Percentiles rank a stretch among this genome's conserved stretches.
phyloP scores from a whole-genome alignment of 164 flowering plant genomes.

The Euptelea pleiosperma region DNA sequence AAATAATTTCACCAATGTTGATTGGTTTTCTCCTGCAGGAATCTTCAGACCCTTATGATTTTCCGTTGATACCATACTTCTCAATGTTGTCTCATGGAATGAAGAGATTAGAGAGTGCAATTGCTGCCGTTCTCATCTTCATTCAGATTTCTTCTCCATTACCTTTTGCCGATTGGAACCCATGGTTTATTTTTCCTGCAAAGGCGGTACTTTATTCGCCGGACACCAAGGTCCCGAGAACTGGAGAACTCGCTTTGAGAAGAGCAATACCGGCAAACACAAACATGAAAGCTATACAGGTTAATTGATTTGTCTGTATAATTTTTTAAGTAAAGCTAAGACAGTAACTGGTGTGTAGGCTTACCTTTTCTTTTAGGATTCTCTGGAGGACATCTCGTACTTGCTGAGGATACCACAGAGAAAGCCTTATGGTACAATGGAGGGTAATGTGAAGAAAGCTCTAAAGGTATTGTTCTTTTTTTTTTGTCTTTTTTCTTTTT shows the following conservation, averaged over 20 bases:
- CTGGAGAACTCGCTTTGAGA: slow-evolving; percentile 92
- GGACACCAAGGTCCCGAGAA: slow-evolving; percentile 91
- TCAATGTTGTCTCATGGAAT: slow-evolving; percentile 20
- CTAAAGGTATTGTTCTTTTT: slow-evolving; percentile 51
- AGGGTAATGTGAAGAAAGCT: slow-evolving; percentile 90
- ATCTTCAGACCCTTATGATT: slow-evolving; percentile 7
- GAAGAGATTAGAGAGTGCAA: slow-evolving; percentile 36
- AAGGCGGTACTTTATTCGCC: slow-evolving; percentile 88
- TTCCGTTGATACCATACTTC: slow-evolving; percentile 13
- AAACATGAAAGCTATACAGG: slow-evolving; percentile 90
- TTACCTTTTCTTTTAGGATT: slow-evolving; percentile 42
- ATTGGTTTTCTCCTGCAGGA: slow-evolving; percentile 39
- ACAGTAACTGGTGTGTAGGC: slow-evolving; percentile 14
- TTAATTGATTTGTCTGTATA: slow-evolving; percentile 15
- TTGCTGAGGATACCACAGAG: slow-evolving; percentile 95
- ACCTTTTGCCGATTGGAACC: slow-evolving; percentile 36
- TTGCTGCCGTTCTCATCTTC: slow-evolving; percentile 45
- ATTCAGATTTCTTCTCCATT: slow-evolving; percentile 57
- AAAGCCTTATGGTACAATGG: slow-evolving; percentile 97
- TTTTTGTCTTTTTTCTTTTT: not conserved
- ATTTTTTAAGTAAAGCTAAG: not conserved
- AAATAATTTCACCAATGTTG: not conserved
- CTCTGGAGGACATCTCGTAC: slow-evolving; percentile 87
- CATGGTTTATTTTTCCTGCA: slow-evolving; percentile 48
- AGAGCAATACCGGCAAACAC: slow-evolving; percentile 89